Conservation (phyloP, 805 yeast species). For the Metschnikowia colocasiae region DNA sequence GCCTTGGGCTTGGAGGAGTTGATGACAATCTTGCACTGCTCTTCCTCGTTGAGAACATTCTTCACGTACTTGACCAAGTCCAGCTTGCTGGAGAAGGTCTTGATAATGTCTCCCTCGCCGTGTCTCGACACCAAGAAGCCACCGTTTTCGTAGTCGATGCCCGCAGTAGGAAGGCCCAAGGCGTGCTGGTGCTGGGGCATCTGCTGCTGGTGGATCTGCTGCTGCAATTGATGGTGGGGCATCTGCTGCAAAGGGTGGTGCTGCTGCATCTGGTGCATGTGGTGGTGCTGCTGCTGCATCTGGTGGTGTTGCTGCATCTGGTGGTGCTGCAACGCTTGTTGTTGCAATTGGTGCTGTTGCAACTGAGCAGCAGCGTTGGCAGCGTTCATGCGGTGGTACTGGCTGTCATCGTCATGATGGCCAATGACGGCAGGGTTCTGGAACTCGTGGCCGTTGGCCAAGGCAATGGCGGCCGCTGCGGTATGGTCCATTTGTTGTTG, state of each 20-base stretch:
- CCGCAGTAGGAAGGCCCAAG: constrained; percentile 18
- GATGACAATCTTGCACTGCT: constrained; percentile 42
- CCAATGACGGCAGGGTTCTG: constrained; percentile 21
- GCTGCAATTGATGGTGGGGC: constrained; percentile 20
- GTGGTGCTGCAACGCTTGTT: constrained; percentile 19
- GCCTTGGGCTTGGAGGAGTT: constrained; percentile 47
- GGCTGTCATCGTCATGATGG: constrained; percentile 19
- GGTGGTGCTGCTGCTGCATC: constrained; percentile 18
- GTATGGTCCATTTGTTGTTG: constrained; percentile 22
- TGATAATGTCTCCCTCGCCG: constrained; percentile 23
- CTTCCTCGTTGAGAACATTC: constrained; percentile 33
- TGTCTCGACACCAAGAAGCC: constrained; percentile 20
- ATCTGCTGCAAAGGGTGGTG: constrained; percentile 19
- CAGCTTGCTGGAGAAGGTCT: constrained; percentile 21
- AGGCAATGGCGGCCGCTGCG: constrained; percentile 22
- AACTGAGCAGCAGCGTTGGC: constrained; percentile 19
- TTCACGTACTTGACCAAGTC: constrained; percentile 33
- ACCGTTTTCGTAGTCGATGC: constrained; percentile 20
- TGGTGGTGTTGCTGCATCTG: constrained; percentile 18
- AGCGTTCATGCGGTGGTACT: constrained; percentile 18
- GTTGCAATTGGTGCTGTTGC: constrained; percentile 19
- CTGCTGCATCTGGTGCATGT: constrained; percentile 16
- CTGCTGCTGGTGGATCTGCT: constrained; percentile 21
- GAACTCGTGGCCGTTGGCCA: constrained; percentile 20
- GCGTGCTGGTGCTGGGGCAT: constrained; percentile 20